These are phyloP conservation scores for Calonectria pauciramosa DNA, from an alignment of 2,329 filamentous ascomycete species.

Conservation along the genomic window DNA sequence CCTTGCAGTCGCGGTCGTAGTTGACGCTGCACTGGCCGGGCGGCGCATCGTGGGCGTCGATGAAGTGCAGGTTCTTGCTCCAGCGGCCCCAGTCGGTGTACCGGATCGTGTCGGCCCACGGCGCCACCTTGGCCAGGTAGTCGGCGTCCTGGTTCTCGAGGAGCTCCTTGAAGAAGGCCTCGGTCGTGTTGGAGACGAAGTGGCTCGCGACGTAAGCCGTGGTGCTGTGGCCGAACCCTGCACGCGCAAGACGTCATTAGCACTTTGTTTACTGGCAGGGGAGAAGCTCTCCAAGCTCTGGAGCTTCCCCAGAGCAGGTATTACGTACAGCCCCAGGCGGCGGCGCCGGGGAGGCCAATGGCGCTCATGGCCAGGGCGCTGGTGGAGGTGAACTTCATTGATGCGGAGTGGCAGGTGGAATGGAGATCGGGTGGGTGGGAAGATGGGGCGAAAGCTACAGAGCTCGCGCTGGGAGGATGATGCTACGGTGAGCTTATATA, in stretches of 20 bases:
- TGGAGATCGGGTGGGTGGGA: neutral
- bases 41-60: constrained; percentile 76
- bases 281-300: neutral
- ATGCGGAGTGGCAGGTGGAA: neutral
- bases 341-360: constrained; percentile 50
- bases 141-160: constrained; percentile 67
- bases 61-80: constrained; percentile 76
- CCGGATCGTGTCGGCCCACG: constrained; percentile 76
- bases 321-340: constrained; percentile 59
- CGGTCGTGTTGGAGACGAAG: constrained; percentile 70
- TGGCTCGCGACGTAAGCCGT: constrained; percentile 74
- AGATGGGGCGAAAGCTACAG: constrained; percentile 7
- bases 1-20: constrained; percentile 72
- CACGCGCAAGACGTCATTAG: constrained; percentile 22
- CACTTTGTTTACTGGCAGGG: neutral
- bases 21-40: constrained; percentile 70
- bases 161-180: constrained; percentile 69
- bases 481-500: constrained; percentile 16
- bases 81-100: constrained; percentile 75
- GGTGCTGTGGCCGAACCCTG: constrained; percentile 75
- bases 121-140: constrained; percentile 74
- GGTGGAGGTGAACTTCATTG: constrained; percentile 52
- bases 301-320: neutral
- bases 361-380: constrained; percentile 48
- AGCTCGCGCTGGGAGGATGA: neutral